Evolutionary conservation across 2,329 filamentous ascomycete species (phyloP).

Genomic region (Talaromyces islandicus): DNA sequence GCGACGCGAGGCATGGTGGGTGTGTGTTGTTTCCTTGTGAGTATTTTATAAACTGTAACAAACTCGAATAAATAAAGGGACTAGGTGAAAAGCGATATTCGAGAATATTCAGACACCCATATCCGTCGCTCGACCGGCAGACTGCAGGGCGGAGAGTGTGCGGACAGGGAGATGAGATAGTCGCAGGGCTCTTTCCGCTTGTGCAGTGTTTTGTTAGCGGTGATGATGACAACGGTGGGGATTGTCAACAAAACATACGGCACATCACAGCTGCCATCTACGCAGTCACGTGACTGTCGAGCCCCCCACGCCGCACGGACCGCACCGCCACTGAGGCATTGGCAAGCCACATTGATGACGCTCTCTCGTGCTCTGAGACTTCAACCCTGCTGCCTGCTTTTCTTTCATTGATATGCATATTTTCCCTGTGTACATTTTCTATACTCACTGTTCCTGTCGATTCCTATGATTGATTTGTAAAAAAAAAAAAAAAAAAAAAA

Average conservation of each 20-base stretch:
- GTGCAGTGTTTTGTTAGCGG: conserved; percentile 1
- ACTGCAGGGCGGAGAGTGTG: background rate
- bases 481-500: no score
- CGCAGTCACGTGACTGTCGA: conserved; percentile 13
- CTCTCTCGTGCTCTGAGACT: no score
- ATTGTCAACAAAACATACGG: conserved; percentile 36
- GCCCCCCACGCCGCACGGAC: background rate
- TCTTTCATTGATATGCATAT: background rate
- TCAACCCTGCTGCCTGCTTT: background rate
- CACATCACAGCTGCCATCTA: conserved; percentile 15
- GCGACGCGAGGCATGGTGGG: conserved; percentile 52
- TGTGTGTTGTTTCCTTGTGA: background rate
- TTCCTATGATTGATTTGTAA: background rate
- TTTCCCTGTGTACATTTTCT: background rate
- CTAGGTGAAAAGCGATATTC: background rate
- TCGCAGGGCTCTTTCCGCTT: conserved; percentile 4
- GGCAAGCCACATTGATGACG: background rate
- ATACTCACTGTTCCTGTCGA: background rate
- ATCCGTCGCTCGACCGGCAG: background rate
- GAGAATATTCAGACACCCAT: conserved; percentile 5
- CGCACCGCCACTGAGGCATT: background rate
- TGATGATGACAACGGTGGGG: background rate
- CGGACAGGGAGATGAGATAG: background rate
- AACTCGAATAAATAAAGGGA: background rate
- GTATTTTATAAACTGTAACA: conserved; percentile 6